Base-by-base conservation (phyloP, 225 moss, liverwort and hornwort genomes). In the Sphagnum tenellum region DNA sequence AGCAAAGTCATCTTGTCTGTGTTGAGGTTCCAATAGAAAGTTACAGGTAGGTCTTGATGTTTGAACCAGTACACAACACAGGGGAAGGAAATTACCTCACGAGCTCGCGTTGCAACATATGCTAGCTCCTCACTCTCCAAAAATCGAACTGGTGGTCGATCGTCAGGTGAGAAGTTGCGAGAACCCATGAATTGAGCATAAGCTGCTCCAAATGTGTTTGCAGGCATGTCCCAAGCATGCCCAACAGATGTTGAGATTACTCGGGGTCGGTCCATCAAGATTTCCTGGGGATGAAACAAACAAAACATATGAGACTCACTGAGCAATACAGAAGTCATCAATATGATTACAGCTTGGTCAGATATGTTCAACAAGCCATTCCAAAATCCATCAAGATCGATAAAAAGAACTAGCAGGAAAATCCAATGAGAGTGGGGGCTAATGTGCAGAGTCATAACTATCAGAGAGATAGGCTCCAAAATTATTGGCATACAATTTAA, bases 161-260 rank as follows among this genome's bases (percentile, higher is more conserved):
- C 98, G 54, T 98, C 98, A n/a, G 98, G 90, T 49, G 90, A 93
- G 64, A 98, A 98, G 14, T 98, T 91, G 67, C 98, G 82, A 68
- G 87, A 82, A 44, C 93, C 93, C 98, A 98, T 98, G 73, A 98
- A 98, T 69, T 90, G 89, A 44, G 98, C 98, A 68, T 98, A 98
- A n/a, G 89, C 90, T 61, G 83, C 90, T 74, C 98, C 98, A 14
- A 98, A 78, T 4, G 98, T 90, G 74, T 82, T 88, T 50, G 77
- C 80, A 64, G 93, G 89, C 98, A 93, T 82, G 64, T 93, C 90
- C 98, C 98, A 98, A 7, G 89, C 90, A 68, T 72, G 74, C 55
- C 77, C 83, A 67, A 98, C 87, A 77, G 83, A 79, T 63, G 81
- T 73, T 62, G 98, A 87, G 69, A 88, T 78, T 49, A 98, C 90